Conservation (phyloP, 2,329 filamentous ascomycete species). For the Alternaria consortialis region DNA sequence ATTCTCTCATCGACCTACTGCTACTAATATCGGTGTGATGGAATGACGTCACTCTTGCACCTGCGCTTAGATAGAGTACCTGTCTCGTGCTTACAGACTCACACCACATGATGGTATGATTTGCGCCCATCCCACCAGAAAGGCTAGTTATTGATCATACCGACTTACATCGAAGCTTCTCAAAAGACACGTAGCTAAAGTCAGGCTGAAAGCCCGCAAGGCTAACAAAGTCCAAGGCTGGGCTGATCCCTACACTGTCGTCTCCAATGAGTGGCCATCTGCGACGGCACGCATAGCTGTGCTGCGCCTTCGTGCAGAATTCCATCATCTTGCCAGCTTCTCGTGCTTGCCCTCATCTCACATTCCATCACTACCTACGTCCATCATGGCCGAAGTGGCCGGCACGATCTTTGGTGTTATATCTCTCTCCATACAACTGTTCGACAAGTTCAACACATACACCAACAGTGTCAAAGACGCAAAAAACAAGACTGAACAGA, state of each 20-base stretch:
- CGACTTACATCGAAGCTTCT: neutral
- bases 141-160: neutral
- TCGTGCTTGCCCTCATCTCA: neutral
- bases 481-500: neutral
- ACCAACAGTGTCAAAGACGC: neutral
- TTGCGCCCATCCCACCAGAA: neutral
- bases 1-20: neutral
- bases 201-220: neutral
- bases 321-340: neutral
- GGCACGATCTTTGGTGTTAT: neutral
- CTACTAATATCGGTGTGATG: neutral
- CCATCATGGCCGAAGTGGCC: conserved; percentile 6
- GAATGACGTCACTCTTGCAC: neutral
- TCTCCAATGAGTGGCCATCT: neutral
- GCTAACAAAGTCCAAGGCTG: neutral
- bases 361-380: neutral
- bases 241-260: neutral
- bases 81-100: neutral
- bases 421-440: neutral
- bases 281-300: neutral
- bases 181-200: too few species aligned
- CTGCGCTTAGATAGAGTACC: neutral
- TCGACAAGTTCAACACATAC: neutral
- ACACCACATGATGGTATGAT: neutral
- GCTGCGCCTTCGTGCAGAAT: neutral